These are phyloP conservation scores for Colletotrichum lindemuthianum DNA, from an alignment of 2,329 filamentous ascomycete species.

Conservation along the genomic window DNA sequence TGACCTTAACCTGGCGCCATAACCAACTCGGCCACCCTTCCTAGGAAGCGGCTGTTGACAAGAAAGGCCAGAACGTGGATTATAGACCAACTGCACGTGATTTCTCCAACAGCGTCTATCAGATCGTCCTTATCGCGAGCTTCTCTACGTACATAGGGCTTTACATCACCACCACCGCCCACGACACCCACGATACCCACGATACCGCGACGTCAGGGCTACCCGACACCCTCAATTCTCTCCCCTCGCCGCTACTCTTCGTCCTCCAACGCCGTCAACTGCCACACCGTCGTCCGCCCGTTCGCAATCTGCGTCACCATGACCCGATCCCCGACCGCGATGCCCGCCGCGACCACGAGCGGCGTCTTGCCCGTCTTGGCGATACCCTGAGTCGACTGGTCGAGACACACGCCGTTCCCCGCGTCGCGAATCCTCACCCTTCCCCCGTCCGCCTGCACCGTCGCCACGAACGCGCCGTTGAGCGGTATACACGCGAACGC, in stretches of 20 bases:
- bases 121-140: not conserved
- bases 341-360: slow-evolving; percentile 11
- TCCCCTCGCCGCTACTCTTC: not conserved
- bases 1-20: slow-evolving; percentile 37
- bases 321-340: slow-evolving; percentile 13
- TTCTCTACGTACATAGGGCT: not conserved
- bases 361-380: slow-evolving; percentile 29
- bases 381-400: slow-evolving; percentile 32
- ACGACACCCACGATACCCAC: not conserved
- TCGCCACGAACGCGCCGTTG: slow-evolving; percentile 21
- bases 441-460: slow-evolving; percentile 26
- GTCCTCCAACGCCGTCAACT: slow-evolving; percentile 16
- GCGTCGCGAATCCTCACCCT: slow-evolving; percentile 21
- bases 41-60: not conserved
- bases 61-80: fast-evolving
- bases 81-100: no score
- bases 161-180: not conserved
- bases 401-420: slow-evolving; percentile 25
- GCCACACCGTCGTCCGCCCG: slow-evolving; percentile 24
- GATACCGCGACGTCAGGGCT: not conserved
- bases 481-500: slow-evolving; percentile 19
- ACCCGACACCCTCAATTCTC: no score
- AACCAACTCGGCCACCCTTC: slow-evolving; percentile 36
- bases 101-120: not conserved
- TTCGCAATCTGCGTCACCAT: slow-evolving; percentile 28